A percentile compares a stretch with the other conserved stretches of the same genome.
Conservation (phyloP, 176 grass and related monocot genomes). For the Themeda triandra region DNA sequence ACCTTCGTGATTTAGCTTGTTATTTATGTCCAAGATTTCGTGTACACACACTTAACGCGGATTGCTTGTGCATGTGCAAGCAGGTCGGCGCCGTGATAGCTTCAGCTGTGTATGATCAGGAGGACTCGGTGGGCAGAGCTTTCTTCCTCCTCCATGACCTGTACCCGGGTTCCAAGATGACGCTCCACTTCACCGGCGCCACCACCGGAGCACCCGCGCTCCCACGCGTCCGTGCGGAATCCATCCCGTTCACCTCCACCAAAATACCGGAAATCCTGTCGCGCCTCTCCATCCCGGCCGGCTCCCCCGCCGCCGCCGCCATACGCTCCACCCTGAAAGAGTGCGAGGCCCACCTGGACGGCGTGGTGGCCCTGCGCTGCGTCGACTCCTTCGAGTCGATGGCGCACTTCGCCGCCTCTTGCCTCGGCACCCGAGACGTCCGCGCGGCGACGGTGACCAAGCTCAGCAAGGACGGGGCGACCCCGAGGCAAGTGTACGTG, state of each 20-base stretch:
- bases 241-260: conserved; percentile 31
- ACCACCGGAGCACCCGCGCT: not conserved
- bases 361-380: conserved; percentile 30
- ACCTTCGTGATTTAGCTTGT: not conserved
- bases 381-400: conserved; percentile 48
- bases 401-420: conserved; percentile 33
- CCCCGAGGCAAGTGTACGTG: conserved; percentile 32
- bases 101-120: not conserved
- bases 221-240: conserved; percentile 2
- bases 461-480: not conserved
- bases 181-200: conserved; percentile 31
- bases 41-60: too few relatives aligned
- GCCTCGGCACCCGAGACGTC: conserved; percentile 26
- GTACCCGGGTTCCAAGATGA: conserved; percentile 40
- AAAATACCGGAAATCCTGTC: conserved; percentile 39
- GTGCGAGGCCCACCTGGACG: conserved; percentile 24
- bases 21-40: not conserved
- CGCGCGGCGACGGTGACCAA: conserved; percentile 11
- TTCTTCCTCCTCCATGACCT: conserved; percentile 44
- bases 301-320: conserved; percentile 9
- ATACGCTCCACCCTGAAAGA: conserved; percentile 36
- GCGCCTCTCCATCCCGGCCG: not conserved
- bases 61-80: not conserved
- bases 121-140: not conserved
- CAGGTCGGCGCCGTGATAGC: not conserved